Evolutionary conservation across 176 grass and related monocot species (phyloP), one percentile per base, ranked within the genome.

Genomic region (Juncus inflexus): DNA sequence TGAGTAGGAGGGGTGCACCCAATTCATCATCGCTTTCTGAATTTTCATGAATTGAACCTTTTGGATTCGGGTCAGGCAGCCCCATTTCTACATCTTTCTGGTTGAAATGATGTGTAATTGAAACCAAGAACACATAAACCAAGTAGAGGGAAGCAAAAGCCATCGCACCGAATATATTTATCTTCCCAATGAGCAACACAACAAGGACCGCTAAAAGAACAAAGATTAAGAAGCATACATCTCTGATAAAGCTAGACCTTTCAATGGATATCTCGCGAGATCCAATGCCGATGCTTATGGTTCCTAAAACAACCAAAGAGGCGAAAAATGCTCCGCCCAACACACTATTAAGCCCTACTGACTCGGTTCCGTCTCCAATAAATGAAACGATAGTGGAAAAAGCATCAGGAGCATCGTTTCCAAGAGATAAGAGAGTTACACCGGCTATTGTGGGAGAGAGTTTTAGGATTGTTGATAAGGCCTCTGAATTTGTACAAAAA

Each of bases 381-480:
- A 94, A 88, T 15, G 84, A 85, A 37, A 81, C 90, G 35, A 94
- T 55, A 39, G 76, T 79, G 41, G 85, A 85, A 72, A 94, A 73
- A 28, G 82, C 82, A 60, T 94, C 85, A 15, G 85, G 79, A 13
- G 90, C 90, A 43, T 84, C 85, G 42, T 94, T 94, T 1, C 90
- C 85, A 36, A 94, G 63, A 50, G 85, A 88, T 13, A 94, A 74
- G 43, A 94, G 85, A 3, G 90, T 94, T 4, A 80, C 90, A 7
- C 90, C 90, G 1, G 85, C 90, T 72, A 94, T 78, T 6, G 81
- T 69, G 0, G 82, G 82, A 38, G 90, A 73, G 35, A 88, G 85
- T 12, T 78, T 15, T 40, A 88, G 63, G 38, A 88, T 66, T 50
- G 62, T 69, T 9, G 84, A 74, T 49, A 94, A 66, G 50, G 76